A percentile compares a stretch with the other conserved stretches of the same genome.
phyloP scores from a whole-genome alignment of 1,284 basidiomycete genomes.

The Cryptococcus floricola region DNA sequence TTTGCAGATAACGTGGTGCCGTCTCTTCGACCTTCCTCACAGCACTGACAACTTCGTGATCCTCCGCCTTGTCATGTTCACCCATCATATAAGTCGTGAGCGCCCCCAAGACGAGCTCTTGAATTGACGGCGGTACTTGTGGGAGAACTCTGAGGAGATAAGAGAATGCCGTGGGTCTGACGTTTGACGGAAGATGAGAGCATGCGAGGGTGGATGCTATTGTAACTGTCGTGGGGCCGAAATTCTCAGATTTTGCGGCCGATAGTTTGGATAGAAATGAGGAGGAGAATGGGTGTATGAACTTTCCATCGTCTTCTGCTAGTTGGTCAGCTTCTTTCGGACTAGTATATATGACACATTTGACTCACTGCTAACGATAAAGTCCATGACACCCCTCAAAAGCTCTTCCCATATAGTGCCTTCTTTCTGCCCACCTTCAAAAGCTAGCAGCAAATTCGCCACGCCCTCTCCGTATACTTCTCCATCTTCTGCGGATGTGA shows the following conservation, averaged over 20 bases:
- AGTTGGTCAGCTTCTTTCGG: not conserved
- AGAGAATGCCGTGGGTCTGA: not conserved
- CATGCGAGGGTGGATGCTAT: conserved; percentile 16
- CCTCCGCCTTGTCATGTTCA: not conserved
- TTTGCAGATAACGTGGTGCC: conserved; percentile 4
- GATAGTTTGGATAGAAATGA: not conserved
- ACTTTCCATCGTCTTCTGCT: not conserved
- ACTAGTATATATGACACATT: not conserved
- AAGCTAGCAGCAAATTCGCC: conserved; percentile 4
- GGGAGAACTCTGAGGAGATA: conserved; percentile 4
- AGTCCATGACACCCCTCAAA: conserved; percentile 16
- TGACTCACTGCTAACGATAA: conserved; percentile 12
- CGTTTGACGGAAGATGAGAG: conserved; percentile 9
- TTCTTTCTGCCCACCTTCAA: conserved; percentile 3
- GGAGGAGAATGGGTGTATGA: not conserved
- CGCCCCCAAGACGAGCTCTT: conserved; percentile 26
- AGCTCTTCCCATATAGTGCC: conserved; percentile 21
- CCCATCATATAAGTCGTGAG: conserved; percentile 13
- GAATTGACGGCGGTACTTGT: conserved; percentile 12
- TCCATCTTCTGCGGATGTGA: conserved; percentile 8
- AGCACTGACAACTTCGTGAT: not conserved
- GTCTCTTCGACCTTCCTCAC: conserved; percentile 1
- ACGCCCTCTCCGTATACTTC: conserved; percentile 7
- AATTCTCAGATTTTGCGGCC: not conserved
- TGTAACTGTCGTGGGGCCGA: conserved; percentile 3